Conservation (phyloP, 1,284 basidiomycete species). For the Pisolithus thermaeus region DNA sequence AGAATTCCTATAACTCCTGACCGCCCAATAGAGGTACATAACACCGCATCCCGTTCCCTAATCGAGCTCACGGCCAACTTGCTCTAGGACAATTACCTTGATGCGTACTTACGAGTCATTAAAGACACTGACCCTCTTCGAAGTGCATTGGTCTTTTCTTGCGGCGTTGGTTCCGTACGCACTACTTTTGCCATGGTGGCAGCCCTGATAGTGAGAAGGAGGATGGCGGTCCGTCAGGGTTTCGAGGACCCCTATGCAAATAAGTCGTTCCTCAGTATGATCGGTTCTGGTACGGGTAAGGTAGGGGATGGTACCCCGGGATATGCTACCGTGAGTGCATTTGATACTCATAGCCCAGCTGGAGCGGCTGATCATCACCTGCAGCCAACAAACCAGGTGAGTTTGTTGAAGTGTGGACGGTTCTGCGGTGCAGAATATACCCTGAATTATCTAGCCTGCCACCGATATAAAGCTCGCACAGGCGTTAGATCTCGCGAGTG, state of each 20-base stretch:
- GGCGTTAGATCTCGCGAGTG: slow-evolving; percentile 71
- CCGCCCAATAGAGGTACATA: slow-evolving; percentile 79
- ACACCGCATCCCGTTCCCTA: slow-evolving; percentile 3
- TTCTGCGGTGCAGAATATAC: background rate
- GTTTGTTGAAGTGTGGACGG: background rate
- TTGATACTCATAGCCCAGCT: background rate
- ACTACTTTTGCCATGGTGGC: slow-evolving; percentile 98
- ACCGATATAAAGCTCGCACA: slow-evolving; percentile 52
- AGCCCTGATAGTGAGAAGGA: slow-evolving; percentile 82
- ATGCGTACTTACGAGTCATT: slow-evolving; percentile 86
- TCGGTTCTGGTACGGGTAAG: slow-evolving; percentile 11
- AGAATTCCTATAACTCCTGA: slow-evolving; percentile 94
- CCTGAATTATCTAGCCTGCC: slow-evolving; percentile 29
- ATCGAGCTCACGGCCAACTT: slow-evolving; percentile 7
- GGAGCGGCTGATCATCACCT: slow-evolving; percentile 7
- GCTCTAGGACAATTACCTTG: slow-evolving; percentile 83
- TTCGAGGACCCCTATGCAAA: slow-evolving; percentile 69
- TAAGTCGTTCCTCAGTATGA: slow-evolving; percentile 24
- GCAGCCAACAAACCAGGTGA: slow-evolving; percentile 30
- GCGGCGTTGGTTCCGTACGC: slow-evolving; percentile 94
- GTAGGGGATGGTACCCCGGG: slow-evolving; percentile 31
- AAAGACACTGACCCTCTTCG: slow-evolving; percentile 74
- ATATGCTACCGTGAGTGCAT: slow-evolving; percentile 37
- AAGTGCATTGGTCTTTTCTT: slow-evolving; percentile 91
- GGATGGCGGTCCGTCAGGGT: slow-evolving; percentile 75